A percentile compares a stretch with the other conserved stretches of the same genome.
These are phyloP conservation scores for Guadua angustifolia DNA, from an alignment of 176 grass and related monocot species.

Conservation along the genomic window DNA sequence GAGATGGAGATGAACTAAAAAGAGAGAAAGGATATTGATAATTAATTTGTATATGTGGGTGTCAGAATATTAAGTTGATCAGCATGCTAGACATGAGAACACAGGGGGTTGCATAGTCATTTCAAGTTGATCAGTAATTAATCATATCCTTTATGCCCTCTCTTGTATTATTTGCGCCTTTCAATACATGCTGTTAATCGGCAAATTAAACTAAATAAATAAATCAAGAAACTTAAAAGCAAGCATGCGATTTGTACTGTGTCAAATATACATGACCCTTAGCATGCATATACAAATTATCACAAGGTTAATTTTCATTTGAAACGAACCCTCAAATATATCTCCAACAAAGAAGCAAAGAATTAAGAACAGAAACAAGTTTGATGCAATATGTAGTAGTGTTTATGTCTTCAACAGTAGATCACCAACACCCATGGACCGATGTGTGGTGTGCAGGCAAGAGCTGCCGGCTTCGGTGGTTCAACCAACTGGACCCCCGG, in stretches of 20 bases:
- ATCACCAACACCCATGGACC: background rate
- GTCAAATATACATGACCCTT: background rate
- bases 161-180: background rate
- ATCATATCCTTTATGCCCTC: background rate
- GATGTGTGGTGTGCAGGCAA: constrained; percentile 44
- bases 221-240: background rate
- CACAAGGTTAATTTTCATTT: background rate
- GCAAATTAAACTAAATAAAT: background rate
- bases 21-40: background rate
- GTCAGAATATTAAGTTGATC: background rate
- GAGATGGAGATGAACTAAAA: background rate
- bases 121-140: background rate
- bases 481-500: constrained; percentile 77
- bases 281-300: background rate
- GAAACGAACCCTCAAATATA: background rate
- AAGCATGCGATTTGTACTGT: background rate
- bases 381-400: background rate
- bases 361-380: background rate
- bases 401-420: background rate
- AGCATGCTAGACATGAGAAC: background rate
- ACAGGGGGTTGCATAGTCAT: background rate
- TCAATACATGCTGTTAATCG: background rate
- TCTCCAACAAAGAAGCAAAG: background rate
- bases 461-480: constrained; percentile 80
- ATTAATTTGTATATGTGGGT: background rate